phyloP scores from a whole-genome alignment of 441 rosid genomes.

The Cnidoscolus chayamansa region DNA sequence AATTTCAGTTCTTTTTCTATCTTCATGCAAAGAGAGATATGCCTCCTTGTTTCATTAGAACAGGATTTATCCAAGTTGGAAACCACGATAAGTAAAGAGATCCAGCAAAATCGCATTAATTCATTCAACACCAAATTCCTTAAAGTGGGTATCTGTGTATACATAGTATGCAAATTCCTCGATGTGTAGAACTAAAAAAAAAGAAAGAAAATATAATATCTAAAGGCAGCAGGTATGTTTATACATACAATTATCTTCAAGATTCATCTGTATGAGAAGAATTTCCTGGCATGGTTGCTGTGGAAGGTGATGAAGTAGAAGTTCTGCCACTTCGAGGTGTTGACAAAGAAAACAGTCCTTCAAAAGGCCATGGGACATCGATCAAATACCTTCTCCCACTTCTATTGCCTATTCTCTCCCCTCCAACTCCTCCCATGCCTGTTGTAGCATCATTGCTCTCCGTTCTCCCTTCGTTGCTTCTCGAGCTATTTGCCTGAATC shows the following conservation, averaged over 20 bases:
- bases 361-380: slow-evolving; percentile 40
- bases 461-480: slow-evolving; percentile 15
- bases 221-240: background rate
- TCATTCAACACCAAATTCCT: background rate
- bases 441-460: slow-evolving; percentile 12
- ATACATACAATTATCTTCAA: slow-evolving; percentile 4
- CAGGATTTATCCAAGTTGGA: too few species aligned
- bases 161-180: background rate
- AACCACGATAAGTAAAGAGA: background rate
- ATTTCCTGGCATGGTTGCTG: slow-evolving; percentile 13
- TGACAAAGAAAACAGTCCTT: slow-evolving; percentile 35
- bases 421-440: background rate
- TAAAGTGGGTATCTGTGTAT: background rate
- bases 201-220: background rate
- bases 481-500: slow-evolving; percentile 29
- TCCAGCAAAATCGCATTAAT: background rate
- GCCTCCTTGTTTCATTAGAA: too few species aligned
- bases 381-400: slow-evolving; percentile 33
- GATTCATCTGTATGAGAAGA: slow-evolving; percentile 30
- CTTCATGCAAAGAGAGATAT: background rate
- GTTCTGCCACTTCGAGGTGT: slow-evolving; percentile 28
- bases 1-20: background rate
- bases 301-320: slow-evolving; percentile 25
- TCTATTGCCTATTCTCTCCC: slow-evolving; percentile 22
- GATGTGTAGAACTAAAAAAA: background rate